Evolutionary conservation across 2,329 filamentous ascomycete genomes (phyloP).

Genomic region (Aspergillus glaucus): DNA sequence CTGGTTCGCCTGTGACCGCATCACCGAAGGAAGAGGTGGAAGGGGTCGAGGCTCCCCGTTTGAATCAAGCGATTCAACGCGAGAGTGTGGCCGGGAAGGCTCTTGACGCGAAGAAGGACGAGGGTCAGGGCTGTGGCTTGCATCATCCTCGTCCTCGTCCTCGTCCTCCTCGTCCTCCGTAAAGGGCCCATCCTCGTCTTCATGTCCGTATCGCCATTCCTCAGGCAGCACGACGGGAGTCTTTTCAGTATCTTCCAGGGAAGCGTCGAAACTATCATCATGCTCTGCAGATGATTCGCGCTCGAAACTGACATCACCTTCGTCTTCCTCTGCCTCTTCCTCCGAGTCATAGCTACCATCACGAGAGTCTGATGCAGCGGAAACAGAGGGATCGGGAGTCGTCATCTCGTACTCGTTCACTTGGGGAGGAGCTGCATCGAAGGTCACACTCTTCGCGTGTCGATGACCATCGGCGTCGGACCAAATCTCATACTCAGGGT

Average conservation of each 20-base stretch:
- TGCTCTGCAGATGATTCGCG: conserved; percentile 55
- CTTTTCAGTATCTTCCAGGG: conserved; percentile 91
- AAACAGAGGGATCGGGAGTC: conserved; percentile 83
- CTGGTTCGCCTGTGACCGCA: conserved; percentile 30
- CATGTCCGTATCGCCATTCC: conserved; percentile 70
- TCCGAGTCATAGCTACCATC: conserved; percentile 89
- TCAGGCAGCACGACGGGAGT: conserved; percentile 96
- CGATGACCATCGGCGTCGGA: conserved; percentile 64
- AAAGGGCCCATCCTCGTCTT: conserved; percentile 59
- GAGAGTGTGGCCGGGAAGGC: conserved; percentile 40
- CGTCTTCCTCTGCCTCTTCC: conserved; percentile 59
- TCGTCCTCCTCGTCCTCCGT: conserved; percentile 48
- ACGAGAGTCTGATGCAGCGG: conserved; percentile 78
- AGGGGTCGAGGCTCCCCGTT: conserved; percentile 78
- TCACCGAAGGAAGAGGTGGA: conserved; percentile 67
- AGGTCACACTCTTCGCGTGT: conserved; percentile 94
- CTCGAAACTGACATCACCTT: conserved; percentile 60
- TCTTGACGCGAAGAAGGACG: conserved; percentile 42
- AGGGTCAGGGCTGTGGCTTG: conserved; percentile 59
- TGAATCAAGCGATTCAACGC: conserved; percentile 68
- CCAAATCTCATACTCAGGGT: conserved; percentile 63
- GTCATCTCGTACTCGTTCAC: conserved; percentile 98
- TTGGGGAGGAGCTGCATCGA: conserved; percentile 86
- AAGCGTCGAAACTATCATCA: conserved; percentile 92
- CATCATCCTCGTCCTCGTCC: conserved; percentile 46